Evolutionary conservation across 1,284 basidiomycete genomes (phyloP), one percentile per base, ranked within the genome.

Genomic region (Apiotrichum siamense): DNA sequence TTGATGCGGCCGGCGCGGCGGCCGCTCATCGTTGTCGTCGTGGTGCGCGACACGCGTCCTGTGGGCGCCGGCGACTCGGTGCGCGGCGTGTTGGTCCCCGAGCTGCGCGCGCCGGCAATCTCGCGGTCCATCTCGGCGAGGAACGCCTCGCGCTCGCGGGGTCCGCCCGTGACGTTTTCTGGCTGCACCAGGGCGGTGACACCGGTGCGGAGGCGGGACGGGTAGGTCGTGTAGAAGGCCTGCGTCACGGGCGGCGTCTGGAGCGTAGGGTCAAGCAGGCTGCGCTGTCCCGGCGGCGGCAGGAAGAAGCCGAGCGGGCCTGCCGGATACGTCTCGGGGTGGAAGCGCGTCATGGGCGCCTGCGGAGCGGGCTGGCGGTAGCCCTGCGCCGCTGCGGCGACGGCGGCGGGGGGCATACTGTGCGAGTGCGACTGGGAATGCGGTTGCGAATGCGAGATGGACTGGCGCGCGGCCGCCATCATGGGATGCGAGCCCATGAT

Each of bases 201-300:
- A 24, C 94, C 94, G 0, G 92, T 93, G n/a, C 88, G 83, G 49
- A 97, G 77, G n/a, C 93, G 83, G 6, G 92, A 88, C 0, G 91
- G 79, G 72, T 96, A 97, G 1, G 89, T 88, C 1, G 88, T 86
- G 57, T 83, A 81, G 20, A 84, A 73, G 0, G 87, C 91, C 70
- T 97, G 94, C 0, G 54, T 57, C 1, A 60, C 49, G 1, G 69
- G 65, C 13, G 70, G 63, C 2, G 59, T 54, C 18, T 53, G 47
- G 20, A 66, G 40, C 7, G 60, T 58, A 5, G 64, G 65, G 45
- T 71, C 64, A 7, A 52, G 47, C n/a, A 63, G 65, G 27, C 33
- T 35, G 7, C 54, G 50, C 55, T 71, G 69, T 11, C 70, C 66
- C 2, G 71, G 71, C 7, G 71, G 71, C 17, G 67, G 49, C 0